Evolutionary conservation across 169 alveolate genomes (phyloP), one percentile per base, ranked within the genome.

Genomic region (Cryptosporidium baileyi): DNA sequence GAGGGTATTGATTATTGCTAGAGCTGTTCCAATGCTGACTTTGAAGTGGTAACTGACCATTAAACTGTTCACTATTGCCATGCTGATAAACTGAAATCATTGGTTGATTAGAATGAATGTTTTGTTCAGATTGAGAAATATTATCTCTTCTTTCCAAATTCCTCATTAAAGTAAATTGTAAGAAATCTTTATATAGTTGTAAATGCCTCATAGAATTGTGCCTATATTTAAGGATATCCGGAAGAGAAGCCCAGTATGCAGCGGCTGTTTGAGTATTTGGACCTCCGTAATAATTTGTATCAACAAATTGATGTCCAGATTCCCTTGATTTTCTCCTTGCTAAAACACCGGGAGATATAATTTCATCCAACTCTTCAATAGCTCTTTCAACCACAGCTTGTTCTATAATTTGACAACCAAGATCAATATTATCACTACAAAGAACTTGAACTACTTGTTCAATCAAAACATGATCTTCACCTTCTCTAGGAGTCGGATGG

Each of bases 331-430:
- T 74, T 8, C 51, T 34, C 45, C 85, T 74, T 36, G 63, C 63
- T 28, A 74, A 17, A 49, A 74, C 36, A 47, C 82, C 89, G 1
- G 89, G 89, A 40, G 90, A 79, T 19, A 60, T 74, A 4, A 38
- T 24, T 3, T 54, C 89, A n/a, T 91, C 95, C 15, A 96, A 90
- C 36, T 95, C 97, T 26, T 93, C 90, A 17, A 93, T 59, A 6
- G 99, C 99, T 81, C 93, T 93, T 82, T 97, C 97, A 43, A 94
- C 95, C 28, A 97, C 99, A 22, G 95, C 96, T 89, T 95, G 96
- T 80, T 95, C 97, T 15, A 97, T 96, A 38, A 96, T 91, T 47
- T 91, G 91, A 80, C 99, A 96, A 28, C 99, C 99, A 19, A 96
- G 93, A 62, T 95, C 98, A 52, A 97, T 80, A 89, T 97, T 97